These are phyloP conservation scores for Lecanicillium sp. DNA, from an alignment of 2,329 filamentous ascomycete species.

Conservation along the genomic window DNA sequence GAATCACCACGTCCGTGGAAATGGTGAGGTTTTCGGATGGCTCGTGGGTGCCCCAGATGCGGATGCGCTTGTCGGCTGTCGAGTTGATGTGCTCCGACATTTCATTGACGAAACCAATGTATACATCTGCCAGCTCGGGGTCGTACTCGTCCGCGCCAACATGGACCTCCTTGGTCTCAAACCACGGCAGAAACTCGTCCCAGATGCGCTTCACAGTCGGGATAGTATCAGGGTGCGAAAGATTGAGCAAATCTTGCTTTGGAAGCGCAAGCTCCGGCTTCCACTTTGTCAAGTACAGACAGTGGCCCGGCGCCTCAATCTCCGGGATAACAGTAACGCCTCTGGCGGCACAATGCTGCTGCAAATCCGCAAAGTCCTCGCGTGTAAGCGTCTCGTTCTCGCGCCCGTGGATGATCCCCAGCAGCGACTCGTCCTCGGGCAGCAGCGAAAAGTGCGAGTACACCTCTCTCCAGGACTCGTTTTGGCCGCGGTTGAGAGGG, in stretches of 20 bases:
- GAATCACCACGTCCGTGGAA: constrained; percentile 13
- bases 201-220: constrained; percentile 42
- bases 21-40: constrained; percentile 14
- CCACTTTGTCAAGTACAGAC: constrained; percentile 48
- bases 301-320: constrained; percentile 51
- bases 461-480: constrained; percentile 35
- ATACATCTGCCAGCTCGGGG: constrained; percentile 33
- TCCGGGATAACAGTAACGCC: constrained; percentile 52
- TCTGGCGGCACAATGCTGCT: constrained; percentile 40
- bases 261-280: constrained; percentile 44
- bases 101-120: constrained; percentile 38
- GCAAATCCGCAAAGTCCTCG: constrained; percentile 41
- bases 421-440: constrained; percentile 37
- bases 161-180: constrained; percentile 43
- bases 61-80: constrained; percentile 31
- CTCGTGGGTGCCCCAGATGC: constrained; percentile 43
- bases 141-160: constrained; percentile 48
- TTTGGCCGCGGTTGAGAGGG: constrained; percentile 40
- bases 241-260: constrained; percentile 38
- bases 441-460: constrained; percentile 43
- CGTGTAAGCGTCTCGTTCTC: constrained; percentile 47
- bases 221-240: constrained; percentile 38
- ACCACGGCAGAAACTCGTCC: constrained; percentile 45
- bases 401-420: constrained; percentile 38
- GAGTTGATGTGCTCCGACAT: constrained; percentile 34